These are phyloP conservation scores for Mucor lusitanicus DNA, from an alignment of 371 early-diverging fungal genomes.

Conservation along the genomic window DNA sequence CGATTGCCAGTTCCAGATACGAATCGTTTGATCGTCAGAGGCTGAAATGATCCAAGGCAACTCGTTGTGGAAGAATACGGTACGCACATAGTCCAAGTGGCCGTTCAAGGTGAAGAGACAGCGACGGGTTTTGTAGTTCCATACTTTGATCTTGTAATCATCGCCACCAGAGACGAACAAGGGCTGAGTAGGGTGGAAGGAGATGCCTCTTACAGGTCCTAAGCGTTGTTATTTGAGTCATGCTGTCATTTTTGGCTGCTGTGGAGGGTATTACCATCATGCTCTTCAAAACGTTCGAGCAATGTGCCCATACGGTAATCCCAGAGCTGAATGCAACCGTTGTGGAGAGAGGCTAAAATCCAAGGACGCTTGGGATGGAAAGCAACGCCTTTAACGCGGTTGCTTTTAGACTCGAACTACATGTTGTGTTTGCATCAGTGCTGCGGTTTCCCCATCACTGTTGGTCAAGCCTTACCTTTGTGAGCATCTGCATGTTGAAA, in stretches of 20 bases:
- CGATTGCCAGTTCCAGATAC: conserved; percentile 99
- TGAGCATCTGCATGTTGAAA: conserved; percentile 81
- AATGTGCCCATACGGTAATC: conserved; percentile 99
- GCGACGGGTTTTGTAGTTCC: conserved; percentile 97
- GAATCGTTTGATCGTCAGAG: conserved; percentile 99
- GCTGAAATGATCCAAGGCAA: conserved; percentile 98
- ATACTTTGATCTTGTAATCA: conserved; percentile 99
- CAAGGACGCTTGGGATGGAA: conserved; percentile 99
- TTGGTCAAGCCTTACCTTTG: conserved; percentile 59
- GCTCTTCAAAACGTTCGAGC: conserved; percentile 96
- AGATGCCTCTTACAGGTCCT: conserved; percentile 98
- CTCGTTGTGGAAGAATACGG: conserved; percentile 98
- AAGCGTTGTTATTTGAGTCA: neutral
- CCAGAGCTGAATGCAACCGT: conserved; percentile 98
- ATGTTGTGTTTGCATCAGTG: neutral
- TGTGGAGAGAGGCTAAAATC: conserved; percentile 97
- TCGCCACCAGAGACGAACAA: conserved; percentile 99
- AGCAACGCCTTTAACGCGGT: conserved; percentile 96
- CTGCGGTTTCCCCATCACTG: too few relatives aligned
- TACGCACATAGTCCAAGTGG: conserved; percentile 98
- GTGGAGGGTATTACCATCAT: conserved; percentile 78
- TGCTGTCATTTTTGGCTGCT: neutral
- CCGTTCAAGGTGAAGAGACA: conserved; percentile 96
- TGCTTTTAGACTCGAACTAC: conserved; percentile 98
- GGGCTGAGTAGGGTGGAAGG: conserved; percentile 98